Evolutionary conservation across 2,329 filamentous ascomycete genomes (phyloP), one percentile per base, ranked within the genome.

Genomic region (Neocatenulostroma microsporum): DNA sequence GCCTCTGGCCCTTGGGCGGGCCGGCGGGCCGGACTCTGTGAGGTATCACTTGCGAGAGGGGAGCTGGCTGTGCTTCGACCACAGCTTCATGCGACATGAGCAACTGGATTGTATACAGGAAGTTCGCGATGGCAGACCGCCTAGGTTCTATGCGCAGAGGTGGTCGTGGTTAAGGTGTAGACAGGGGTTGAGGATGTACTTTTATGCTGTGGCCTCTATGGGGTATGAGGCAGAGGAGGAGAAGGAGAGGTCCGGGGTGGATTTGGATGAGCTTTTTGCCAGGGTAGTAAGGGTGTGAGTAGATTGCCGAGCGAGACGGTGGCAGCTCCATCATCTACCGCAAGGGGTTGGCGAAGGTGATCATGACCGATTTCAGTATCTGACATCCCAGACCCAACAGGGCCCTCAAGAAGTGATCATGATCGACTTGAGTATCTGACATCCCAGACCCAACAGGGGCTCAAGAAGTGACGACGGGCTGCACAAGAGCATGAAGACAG

Each of bases 251-350:
- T 9, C 10, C 13, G 15, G 15, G 15, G 13, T 4, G 4, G 5
- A 11, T 30, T 6, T 30, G 15, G 28, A 30, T 30, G 28, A 30
- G 28, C 5, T 30, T 13, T 30, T 30, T 30, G 28, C 28, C 12
- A 30, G 14, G 28, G 28, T 30, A 14, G 15, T 30, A 4, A 17
- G n/a, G n/a, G 15, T n/a, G n/a, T n/a, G n/a, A n/a, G n/a, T n/a
- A n/a, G n/a, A n/a, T n/a, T n/a, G n/a, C n/a, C n/a, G n/a, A n/a
- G n/a, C n/a, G n/a, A n/a, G n/a, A n/a, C n/a, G n/a, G n/a, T n/a
- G n/a, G n/a, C n/a, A n/a, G n/a, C n/a, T n/a, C n/a, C n/a, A n/a
- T n/a, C n/a, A n/a, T n/a, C n/a, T n/a, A n/a, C n/a, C n/a, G n/a
- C n/a, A n/a, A n/a, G n/a, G n/a, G n/a, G n/a, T n/a, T n/a, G n/a